phyloP scores from a whole-genome alignment of 169 alveolate species.

The Besnoitia besnoiti region DNA sequence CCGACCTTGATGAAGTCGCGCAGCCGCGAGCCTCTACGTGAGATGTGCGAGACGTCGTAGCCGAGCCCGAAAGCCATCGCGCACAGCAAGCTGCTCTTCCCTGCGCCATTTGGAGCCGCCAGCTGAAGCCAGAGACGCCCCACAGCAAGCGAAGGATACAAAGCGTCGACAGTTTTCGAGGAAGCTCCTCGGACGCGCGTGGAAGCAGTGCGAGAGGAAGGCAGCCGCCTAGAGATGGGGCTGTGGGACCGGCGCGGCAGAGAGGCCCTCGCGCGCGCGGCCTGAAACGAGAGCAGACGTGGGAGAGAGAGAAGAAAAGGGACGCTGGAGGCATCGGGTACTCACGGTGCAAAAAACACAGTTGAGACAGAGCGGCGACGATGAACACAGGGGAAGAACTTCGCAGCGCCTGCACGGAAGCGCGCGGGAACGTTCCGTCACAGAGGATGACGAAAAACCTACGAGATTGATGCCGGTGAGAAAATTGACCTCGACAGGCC shows the following conservation, averaged over 20 bases:
- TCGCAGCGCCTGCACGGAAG: no score
- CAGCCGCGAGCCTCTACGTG: neutral
- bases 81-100: conserved; percentile 33
- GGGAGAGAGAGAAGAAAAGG: no score
- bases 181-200: neutral
- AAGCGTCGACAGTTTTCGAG: neutral
- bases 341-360: neutral
- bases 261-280: no score
- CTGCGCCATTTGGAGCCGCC: neutral
- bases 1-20: conserved; percentile 10
- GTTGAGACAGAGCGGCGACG: no score
- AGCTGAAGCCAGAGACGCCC: neutral
- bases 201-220: neutral
- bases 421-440: no score
- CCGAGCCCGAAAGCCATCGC: conserved; percentile 22
- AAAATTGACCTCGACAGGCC: conserved; percentile 34
- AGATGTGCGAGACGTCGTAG: neutral
- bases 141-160: neutral
- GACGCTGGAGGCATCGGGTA: neutral
- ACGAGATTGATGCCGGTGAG: conserved; percentile 19
- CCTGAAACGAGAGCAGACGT: no score
- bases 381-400: no score
- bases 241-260: no score
- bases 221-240: no score
- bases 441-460: neutral